A percentile compares a stretch with the other conserved stretches of the same genome.
Evolutionary conservation across 257 asterid species (phyloP).

Genomic region (Catharanthus roseus): DNA sequence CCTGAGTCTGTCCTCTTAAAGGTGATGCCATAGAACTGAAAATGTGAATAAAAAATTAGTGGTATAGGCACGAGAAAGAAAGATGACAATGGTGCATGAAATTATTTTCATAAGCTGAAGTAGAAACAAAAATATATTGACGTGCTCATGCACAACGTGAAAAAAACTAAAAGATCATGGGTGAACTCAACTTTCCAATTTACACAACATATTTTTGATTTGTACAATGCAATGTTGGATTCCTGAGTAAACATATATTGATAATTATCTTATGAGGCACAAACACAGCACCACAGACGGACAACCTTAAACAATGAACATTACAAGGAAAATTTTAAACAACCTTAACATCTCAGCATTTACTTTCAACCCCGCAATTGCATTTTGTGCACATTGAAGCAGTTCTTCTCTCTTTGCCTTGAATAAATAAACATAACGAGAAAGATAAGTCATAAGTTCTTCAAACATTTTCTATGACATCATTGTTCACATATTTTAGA

Average conservation of each 20-base stretch:
- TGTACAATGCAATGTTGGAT: background rate
- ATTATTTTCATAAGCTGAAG: background rate
- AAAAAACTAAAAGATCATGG: background rate
- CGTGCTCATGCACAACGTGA: background rate
- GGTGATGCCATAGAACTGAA: background rate
- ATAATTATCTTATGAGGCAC: background rate
- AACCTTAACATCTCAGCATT: slow-evolving; percentile 85
- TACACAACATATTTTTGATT: background rate
- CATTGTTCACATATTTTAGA: background rate
- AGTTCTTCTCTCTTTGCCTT: slow-evolving; percentile 92
- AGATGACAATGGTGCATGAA: background rate
- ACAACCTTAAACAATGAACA: background rate
- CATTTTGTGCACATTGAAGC: slow-evolving; percentile 88
- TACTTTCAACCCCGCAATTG: slow-evolving; percentile 77
- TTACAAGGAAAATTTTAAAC: slow-evolving; percentile 39
- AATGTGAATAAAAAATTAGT: background rate
- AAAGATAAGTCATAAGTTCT: background rate
- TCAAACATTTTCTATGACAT: background rate
- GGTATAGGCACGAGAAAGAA: background rate
- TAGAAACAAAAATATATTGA: background rate
- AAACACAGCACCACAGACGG: slow-evolving; percentile 8
- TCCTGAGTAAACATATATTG: background rate
- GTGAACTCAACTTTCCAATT: background rate
- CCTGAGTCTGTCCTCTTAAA: background rate
- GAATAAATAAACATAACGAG: slow-evolving; percentile 10